Base-by-base conservation (phyloP, 2,329 filamentous ascomycete genomes). In the Penicillium sp. region DNA sequence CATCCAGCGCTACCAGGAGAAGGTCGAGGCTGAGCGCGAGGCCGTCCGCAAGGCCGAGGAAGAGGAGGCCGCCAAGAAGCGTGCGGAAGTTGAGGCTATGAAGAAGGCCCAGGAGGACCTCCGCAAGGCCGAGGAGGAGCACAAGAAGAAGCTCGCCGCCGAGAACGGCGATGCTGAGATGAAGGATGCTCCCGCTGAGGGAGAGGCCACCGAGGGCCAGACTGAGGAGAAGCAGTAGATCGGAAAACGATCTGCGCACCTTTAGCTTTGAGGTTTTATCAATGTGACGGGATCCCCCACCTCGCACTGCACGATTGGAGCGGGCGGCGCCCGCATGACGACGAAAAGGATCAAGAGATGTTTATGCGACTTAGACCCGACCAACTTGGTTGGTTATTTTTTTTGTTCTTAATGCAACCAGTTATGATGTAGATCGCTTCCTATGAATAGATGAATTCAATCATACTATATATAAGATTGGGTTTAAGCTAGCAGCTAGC, bases 1-100 rank as follows among this genome's bases (percentile, higher is more conserved):
- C 68, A 85, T 91, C 60, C 91, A 96, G 80, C 89, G 93, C 63
- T 91, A 96, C 82, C 92, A 93, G 72, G 94, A 99, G 74, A 96
- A 96, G 81, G 79, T 91, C 59, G 90, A 97, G 76, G 84, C 86
- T 55, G 91, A 97, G 77, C 88, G 91, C 62, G 85, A 89, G 70
- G 89, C 87, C 17, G 75, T 87, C 34, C 84, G 78, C 58, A 80
- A 84, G 71, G 79, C 78, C 34, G 78, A 91, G 69, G 90, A 93
- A 67, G 83, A 84, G 66, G 82, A 77, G 32, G 77, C 76, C 13
- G 83, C 82, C 52, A 87, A 84, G 75, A 83, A 83, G 74, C 77
- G 79, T 48, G 84, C 82, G 21, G 82, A 85, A 66, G 75, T 86
- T 46, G 91, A 94, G 52, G 89, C 89, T 57, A 87, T 90, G 75